phyloP scores from a whole-genome alignment of 306 rosid genomes.

The Malus fusca region DNA sequence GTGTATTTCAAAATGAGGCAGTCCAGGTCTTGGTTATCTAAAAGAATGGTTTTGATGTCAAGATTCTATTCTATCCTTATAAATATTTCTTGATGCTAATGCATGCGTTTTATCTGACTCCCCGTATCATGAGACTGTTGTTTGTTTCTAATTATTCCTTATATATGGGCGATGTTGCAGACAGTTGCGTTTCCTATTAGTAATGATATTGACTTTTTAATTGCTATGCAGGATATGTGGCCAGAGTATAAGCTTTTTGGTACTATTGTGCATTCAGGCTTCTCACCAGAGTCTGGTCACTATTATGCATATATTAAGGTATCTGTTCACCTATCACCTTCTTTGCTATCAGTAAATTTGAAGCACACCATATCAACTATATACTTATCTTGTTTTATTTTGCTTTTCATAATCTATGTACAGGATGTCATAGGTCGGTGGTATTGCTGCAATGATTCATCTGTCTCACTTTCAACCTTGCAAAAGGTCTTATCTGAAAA shows the following conservation, averaged over 20 bases:
- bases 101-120: neutral
- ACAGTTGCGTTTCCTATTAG: neutral
- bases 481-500: constrained; percentile 89
- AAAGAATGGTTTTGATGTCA: neutral
- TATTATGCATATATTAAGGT: constrained; percentile 97
- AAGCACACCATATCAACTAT: neutral
- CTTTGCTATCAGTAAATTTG: neutral
- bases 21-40: neutral
- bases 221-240: constrained; percentile 63
- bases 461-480: constrained; percentile 67
- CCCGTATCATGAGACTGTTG: neutral
- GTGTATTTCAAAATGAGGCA: neutral
- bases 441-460: constrained; percentile 93
- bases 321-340: neutral
- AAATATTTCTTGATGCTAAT: neutral
- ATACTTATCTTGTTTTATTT: constrained; percentile 7
- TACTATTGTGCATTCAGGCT: constrained; percentile 94
- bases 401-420: constrained; percentile 7
- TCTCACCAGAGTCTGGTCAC: constrained; percentile 94
- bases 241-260: constrained; percentile 98
- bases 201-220: neutral
- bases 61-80: neutral
- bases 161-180: neutral
- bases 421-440: constrained; percentile 91
- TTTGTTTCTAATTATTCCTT: neutral